A percentile compares a stretch with the other conserved stretches of the same genome.
These are phyloP conservation scores for Thalassiosira hispida DNA, from an alignment of 352 stramenopile genomes.

Conservation along the genomic window DNA sequence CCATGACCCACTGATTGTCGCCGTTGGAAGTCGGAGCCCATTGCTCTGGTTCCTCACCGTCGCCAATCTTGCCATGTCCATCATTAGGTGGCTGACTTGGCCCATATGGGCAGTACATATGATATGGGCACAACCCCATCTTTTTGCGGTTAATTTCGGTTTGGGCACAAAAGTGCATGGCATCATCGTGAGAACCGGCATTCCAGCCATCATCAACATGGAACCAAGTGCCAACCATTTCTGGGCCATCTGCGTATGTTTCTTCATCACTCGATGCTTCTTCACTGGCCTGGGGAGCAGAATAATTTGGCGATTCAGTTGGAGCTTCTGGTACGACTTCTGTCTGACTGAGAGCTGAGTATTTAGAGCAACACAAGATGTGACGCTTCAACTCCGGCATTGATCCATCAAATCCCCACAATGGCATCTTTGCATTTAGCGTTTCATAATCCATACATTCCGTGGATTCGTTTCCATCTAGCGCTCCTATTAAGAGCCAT, in stretches of 20 bases:
- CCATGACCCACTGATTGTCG: conserved; percentile 52
- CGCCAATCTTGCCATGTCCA: neutral
- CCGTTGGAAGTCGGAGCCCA: conserved; percentile 45
- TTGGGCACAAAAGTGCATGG: conserved; percentile 34
- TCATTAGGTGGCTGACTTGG: conserved; percentile 19
- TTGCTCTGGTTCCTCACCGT: conserved; percentile 40
- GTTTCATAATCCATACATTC: conserved; percentile 15
- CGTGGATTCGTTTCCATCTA: neutral
- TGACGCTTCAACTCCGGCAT: conserved; percentile 15
- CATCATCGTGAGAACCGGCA: conserved; percentile 50
- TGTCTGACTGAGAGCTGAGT: neutral
- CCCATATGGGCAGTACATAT: conserved; percentile 38
- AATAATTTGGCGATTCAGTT: neutral
- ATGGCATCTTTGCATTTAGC: conserved; percentile 13
- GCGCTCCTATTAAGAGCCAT: conserved; percentile 5
- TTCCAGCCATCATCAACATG: conserved; percentile 37
- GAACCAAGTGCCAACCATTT: conserved; percentile 29
- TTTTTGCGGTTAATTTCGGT: conserved; percentile 9
- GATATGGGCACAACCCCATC: conserved; percentile 41
- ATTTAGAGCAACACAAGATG: conserved; percentile 21
- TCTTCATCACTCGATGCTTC: neutral
- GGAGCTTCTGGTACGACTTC: neutral
- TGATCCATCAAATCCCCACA: conserved; percentile 18
- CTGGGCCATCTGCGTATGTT: neutral
- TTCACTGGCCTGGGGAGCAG: neutral